Conservation (phyloP, 1,284 basidiomycete genomes). For the Trichosporon sp. region DNA sequence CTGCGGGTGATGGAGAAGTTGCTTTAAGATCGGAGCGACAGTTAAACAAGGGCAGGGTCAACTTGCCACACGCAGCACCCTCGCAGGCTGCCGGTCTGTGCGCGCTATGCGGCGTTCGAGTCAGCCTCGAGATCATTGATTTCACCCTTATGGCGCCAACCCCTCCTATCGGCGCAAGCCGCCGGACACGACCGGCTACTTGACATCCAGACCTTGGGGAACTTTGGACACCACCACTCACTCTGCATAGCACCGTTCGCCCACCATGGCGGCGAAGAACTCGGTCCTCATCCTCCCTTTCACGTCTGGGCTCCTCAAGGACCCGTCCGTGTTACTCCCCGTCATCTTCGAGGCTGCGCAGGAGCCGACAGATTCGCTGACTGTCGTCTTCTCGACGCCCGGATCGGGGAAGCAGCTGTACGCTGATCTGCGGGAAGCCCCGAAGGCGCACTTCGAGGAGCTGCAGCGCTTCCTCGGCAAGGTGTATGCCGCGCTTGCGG, state of each 20-base stretch:
- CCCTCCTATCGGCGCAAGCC: neutral
- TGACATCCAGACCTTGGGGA: neutral
- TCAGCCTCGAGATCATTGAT: neutral
- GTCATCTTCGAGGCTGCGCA: constrained; percentile 25
- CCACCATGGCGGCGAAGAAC: constrained; percentile 9
- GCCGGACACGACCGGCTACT: neutral
- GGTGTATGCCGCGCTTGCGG: constrained; percentile 42
- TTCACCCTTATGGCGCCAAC: neutral
- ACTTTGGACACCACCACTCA: neutral
- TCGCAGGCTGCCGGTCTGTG: too few species aligned
- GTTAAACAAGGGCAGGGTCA: too few species aligned
- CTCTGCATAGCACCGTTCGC: neutral
- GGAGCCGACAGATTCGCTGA: constrained; percentile 22
- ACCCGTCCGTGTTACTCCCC: constrained; percentile 27
- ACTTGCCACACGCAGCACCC: too few species aligned
- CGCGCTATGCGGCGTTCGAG: too few species aligned
- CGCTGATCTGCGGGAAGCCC: constrained; percentile 16
- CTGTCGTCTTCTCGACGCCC: constrained; percentile 35
- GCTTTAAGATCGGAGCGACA: too few species aligned
- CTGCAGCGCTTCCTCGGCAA: constrained; percentile 44
- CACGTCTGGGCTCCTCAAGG: constrained; percentile 22
- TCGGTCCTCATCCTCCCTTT: constrained; percentile 37
- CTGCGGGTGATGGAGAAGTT: too few species aligned
- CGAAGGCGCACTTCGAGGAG: constrained; percentile 28
- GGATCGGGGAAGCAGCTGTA: constrained; percentile 28